phyloP scores from a whole-genome alignment of 257 asterid genomes.

The Cynanchum wilfordii region DNA sequence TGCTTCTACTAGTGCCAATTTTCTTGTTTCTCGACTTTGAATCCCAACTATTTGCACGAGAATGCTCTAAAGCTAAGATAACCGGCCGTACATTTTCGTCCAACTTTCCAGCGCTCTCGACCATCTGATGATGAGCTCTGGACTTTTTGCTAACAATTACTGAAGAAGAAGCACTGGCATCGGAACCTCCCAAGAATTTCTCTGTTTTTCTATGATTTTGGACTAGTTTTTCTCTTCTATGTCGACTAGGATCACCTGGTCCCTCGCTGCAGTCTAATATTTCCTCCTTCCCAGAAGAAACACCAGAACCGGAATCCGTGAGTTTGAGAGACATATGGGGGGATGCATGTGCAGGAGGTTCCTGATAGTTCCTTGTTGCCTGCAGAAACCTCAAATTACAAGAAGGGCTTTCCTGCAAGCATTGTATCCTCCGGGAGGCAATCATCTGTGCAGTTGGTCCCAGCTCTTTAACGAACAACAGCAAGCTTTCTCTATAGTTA shows the following conservation, averaged over 20 bases:
- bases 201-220: conserved; percentile 2
- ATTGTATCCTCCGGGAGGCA: conserved; percentile 47
- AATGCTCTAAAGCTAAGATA: conserved; percentile 60
- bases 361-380: conserved; percentile 8
- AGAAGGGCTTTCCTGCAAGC: conserved; percentile 13
- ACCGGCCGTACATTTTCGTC: conserved; percentile 43
- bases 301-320: conserved; percentile 13
- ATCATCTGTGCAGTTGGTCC: conserved; percentile 64
- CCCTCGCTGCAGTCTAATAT: conserved; percentile 2
- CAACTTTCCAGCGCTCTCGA: conserved; percentile 1
- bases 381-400: not conserved
- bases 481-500: conserved; percentile 56
- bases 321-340: not conserved
- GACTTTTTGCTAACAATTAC: conserved; percentile 7
- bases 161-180: conserved; percentile 2
- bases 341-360: conserved; percentile 18
- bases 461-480: conserved; percentile 48
- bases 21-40: conserved; percentile 48
- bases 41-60: conserved; percentile 28
- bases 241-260: not conserved
- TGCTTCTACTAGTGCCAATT: conserved; percentile 3
- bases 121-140: not conserved
- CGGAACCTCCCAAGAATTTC: not conserved
- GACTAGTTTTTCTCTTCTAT: not conserved
- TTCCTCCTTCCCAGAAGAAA: conserved; percentile 15